Evolutionary conservation across 805 yeast genomes (phyloP).

Genomic region (Yamadazyma olivae): DNA sequence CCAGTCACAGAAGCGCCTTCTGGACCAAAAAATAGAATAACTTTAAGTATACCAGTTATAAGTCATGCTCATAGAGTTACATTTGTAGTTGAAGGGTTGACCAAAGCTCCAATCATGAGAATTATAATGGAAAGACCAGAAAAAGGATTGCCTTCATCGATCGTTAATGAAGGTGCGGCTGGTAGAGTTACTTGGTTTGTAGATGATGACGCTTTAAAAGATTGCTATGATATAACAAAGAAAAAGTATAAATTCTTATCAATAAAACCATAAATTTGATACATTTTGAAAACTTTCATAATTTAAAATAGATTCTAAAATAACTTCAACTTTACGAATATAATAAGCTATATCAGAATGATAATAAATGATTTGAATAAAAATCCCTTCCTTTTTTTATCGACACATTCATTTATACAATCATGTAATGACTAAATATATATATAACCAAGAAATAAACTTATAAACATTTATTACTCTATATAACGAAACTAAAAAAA

Average conservation of each 20-base stretch:
- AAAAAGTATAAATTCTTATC: conserved; percentile 63
- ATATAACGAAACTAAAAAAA: too few relatives aligned
- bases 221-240: conserved; percentile 66
- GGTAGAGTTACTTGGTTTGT: conserved; percentile 97
- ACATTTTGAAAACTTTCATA: too few relatives aligned
- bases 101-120: conserved; percentile 88
- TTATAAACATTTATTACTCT: too few relatives aligned
- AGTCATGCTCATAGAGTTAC: conserved; percentile 91
- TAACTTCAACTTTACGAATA: too few relatives aligned
- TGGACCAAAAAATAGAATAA: conserved; percentile 77
- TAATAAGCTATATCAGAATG: too few relatives aligned
- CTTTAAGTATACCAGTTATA: conserved; percentile 90
- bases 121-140: conserved; percentile 96
- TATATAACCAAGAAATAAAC: too few relatives aligned
- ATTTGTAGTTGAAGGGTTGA: conserved; percentile 94
- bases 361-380: too few relatives aligned
- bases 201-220: conserved; percentile 86
- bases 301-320: too few relatives aligned
- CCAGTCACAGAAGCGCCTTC: conserved; percentile 90
- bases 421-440: too few relatives aligned
- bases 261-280: conserved; percentile 17
- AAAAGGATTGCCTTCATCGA: conserved; percentile 89
- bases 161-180: conserved; percentile 94
- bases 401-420: too few relatives aligned
- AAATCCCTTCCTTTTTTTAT: too few relatives aligned